These are phyloP conservation scores for Simmondsia chinensis DNA, from an alignment of 148 eudicot species.

Conservation along the genomic window DNA sequence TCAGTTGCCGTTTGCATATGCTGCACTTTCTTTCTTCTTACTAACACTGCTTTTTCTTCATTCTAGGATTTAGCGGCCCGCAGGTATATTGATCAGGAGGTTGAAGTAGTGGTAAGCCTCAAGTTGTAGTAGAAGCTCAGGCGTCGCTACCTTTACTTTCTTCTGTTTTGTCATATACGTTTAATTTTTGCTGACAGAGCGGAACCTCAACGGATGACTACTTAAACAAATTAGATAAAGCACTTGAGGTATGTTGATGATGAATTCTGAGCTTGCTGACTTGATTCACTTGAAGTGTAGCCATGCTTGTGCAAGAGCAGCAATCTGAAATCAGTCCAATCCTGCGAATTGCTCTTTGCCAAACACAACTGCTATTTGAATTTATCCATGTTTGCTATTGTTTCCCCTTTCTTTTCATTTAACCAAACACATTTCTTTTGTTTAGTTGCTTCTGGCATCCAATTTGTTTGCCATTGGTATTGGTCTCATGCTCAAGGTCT, in stretches of 20 bases:
- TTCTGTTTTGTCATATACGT: constrained; percentile 3
- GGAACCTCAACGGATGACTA: constrained; percentile 77
- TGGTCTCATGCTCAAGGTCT: too few relatives aligned
- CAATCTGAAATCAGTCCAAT: too few relatives aligned
- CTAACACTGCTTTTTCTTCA: not conserved
- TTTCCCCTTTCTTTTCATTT: too few relatives aligned
- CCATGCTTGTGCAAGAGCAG: not conserved
- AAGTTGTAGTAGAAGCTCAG: not conserved
- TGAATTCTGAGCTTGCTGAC: too few relatives aligned
- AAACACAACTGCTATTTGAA: too few relatives aligned
- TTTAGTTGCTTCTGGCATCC: too few relatives aligned
- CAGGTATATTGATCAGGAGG: constrained; percentile 59
- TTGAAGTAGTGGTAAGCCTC: constrained; percentile 67
- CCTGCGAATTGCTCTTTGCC: too few relatives aligned
- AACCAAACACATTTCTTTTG: too few relatives aligned
- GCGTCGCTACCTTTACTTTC: not conserved
- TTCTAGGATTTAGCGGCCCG: constrained; percentile 65
- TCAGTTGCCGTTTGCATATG: not conserved
- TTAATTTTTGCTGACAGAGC: constrained; percentile 31
- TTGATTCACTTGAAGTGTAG: not conserved
- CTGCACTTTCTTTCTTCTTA: not conserved
- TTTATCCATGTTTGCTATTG: too few relatives aligned
- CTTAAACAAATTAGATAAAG: constrained; percentile 63
- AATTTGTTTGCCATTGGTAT: too few relatives aligned
- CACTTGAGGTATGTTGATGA: constrained; percentile 81